Conservation (phyloP, 2,329 filamentous ascomycete species). For the Alternaria brassicae region DNA sequence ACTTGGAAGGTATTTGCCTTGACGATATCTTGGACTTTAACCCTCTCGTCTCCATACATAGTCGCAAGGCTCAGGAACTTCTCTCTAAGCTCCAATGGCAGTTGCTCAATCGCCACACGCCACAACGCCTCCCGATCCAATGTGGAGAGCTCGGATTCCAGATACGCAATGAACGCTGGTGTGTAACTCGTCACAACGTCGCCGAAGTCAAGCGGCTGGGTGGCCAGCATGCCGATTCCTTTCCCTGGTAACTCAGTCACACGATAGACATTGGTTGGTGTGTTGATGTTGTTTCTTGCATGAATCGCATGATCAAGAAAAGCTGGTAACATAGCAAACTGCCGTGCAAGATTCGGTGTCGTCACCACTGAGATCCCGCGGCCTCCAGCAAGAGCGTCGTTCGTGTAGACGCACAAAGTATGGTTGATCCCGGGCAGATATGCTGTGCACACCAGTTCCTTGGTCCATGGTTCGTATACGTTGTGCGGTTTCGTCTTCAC, state of each 20-base stretch:
- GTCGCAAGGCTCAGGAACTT: slow-evolving; percentile 33
- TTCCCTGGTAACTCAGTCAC: slow-evolving; percentile 35
- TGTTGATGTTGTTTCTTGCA: slow-evolving; percentile 26
- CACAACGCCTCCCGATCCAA: slow-evolving; percentile 41
- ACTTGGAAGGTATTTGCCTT: slow-evolving; percentile 49
- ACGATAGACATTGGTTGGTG: slow-evolving; percentile 25
- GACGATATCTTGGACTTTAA: slow-evolving; percentile 44
- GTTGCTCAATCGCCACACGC: slow-evolving; percentile 32
- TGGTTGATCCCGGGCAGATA: slow-evolving; percentile 27
- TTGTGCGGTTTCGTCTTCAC: not conserved
- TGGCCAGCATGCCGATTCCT: slow-evolving; percentile 44
- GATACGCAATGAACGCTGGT: slow-evolving; percentile 40
- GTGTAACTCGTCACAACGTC: slow-evolving; percentile 42
- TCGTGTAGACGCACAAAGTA: slow-evolving; percentile 45
- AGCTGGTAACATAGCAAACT: slow-evolving; percentile 32
- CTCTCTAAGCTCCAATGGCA: slow-evolving; percentile 26
- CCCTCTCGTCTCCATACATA: slow-evolving; percentile 36
- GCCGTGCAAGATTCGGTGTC: slow-evolving; percentile 34
- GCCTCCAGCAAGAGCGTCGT: slow-evolving; percentile 32
- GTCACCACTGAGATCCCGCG: slow-evolving; percentile 48
- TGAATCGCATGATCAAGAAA: slow-evolving; percentile 28
- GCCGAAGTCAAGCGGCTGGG: slow-evolving; percentile 25
- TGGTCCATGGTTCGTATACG: slow-evolving; percentile 32
- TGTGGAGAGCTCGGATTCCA: slow-evolving; percentile 38
- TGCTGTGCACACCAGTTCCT: slow-evolving; percentile 37